Evolutionary conservation across 495 filamentous ascomycete genomes (phyloP), one percentile per base, ranked within the genome.

Genomic region (Aspergillus sclerotiicarbonarius): DNA sequence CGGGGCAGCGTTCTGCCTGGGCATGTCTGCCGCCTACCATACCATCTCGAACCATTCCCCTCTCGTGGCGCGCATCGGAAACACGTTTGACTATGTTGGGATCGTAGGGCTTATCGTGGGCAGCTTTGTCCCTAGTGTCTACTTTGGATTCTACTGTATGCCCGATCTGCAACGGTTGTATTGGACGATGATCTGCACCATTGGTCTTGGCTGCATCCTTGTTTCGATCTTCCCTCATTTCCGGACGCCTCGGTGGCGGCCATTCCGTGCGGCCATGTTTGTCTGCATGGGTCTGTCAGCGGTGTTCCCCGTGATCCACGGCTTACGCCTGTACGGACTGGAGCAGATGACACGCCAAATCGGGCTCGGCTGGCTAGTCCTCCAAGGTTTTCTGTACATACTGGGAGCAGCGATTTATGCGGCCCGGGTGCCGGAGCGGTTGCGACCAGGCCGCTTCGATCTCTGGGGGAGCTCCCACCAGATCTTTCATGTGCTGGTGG

Each of bases 211-310:
- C 53, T 96, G 91, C 59, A 79, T 87, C 8, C 66, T 80, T 30
- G 90, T 93, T 10, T 91, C 88, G 21, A 80, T 91, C 64, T 74
- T 89, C 32, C 89, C 93, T 9, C 79, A 78, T 52, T 96, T 98
- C 72, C 84, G 94, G 35, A 89, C 90, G 0, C 88, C 94, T 6
- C 76, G 74, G 19, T 94, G 87, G 84, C 80, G 93, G 13, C 90
- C 90, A 13, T 91, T 95, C 69, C 85, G 94, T 41, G 91, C 95
- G 9, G 76, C 80, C 54, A 96, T 98, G 91, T 98, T 97, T 70
- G 87, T 96, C 41, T 83, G 82, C 25, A 88, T 98, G 75, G 94
- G 94, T 9, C 74, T 91, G 44, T 96, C 90, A 10, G 91, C 89
- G 7, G 75, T 92, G 18, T 78, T 96, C 52, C 94, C 94, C 0